Evolutionary conservation across 2,329 filamentous ascomycete genomes (phyloP).

Genomic region (Penicillium palitans): DNA sequence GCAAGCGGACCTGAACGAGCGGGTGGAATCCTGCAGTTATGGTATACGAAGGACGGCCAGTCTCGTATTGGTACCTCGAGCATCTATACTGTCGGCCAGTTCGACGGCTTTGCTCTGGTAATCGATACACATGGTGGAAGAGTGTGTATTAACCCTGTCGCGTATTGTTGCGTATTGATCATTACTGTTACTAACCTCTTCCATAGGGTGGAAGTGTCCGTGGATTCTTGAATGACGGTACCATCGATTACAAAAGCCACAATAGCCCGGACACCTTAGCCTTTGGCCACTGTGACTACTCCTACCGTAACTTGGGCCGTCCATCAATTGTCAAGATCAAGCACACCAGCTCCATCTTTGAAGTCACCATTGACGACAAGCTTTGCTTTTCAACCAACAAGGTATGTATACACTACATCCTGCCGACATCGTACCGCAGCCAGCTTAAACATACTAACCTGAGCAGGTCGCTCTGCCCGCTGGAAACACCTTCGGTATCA

Average conservation of each 20-base stretch:
- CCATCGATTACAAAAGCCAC: constrained; percentile 73
- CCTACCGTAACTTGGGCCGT: constrained; percentile 87
- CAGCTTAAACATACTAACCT: constrained; percentile 5
- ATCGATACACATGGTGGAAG: constrained; percentile 78
- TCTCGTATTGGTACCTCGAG: constrained; percentile 67
- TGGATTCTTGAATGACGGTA: constrained; percentile 92
- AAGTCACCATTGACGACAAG: constrained; percentile 76
- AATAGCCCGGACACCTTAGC: constrained; percentile 78
- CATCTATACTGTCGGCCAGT: constrained; percentile 79
- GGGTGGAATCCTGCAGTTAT: constrained; percentile 88
- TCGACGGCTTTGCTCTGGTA: constrained; percentile 87
- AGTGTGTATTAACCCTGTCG: constrained; percentile 34
- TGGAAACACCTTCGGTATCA: constrained; percentile 83
- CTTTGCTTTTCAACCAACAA: constrained; percentile 80
- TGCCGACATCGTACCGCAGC: neutral
- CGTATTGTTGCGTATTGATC: neutral
- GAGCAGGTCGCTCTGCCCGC: constrained; percentile 68
- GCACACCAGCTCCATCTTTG: constrained; percentile 63
- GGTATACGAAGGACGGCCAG: constrained; percentile 74
- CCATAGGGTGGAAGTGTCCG: constrained; percentile 72
- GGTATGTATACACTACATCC: constrained; percentile 33
- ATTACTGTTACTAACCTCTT: neutral
- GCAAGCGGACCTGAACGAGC: constrained; percentile 81
- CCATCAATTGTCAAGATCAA: constrained; percentile 79
- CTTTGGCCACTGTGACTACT: constrained; percentile 88